Conservation (phyloP, 23 red algal species). For the Gracilaria gracilis region DNA sequence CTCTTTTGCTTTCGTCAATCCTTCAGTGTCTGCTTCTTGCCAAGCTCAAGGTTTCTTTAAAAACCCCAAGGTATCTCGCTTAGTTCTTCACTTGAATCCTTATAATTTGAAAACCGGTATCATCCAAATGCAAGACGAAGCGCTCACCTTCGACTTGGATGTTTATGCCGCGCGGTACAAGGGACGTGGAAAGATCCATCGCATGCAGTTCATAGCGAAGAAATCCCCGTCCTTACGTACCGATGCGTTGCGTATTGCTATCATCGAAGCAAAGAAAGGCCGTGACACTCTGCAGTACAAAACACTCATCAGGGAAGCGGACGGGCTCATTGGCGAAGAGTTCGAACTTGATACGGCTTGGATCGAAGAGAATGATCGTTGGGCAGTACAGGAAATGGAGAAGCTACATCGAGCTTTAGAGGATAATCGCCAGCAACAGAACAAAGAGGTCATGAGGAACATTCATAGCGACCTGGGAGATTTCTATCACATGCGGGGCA, state of each 20-base stretch:
- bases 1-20: too few species aligned
- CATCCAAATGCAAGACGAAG: conserved; percentile 31
- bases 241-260: conserved; percentile 78
- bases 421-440: conserved; percentile 60
- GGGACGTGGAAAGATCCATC: conserved; percentile 79
- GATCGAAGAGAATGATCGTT: conserved; percentile 55
- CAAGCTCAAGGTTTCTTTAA: too few species aligned
- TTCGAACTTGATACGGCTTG: conserved; percentile 66
- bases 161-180: conserved; percentile 75
- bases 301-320: conserved; percentile 53
- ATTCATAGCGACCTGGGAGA: conserved; percentile 77
- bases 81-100: too few species aligned
- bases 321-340: conserved; percentile 42
- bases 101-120: too few species aligned
- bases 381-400: conserved; percentile 65
- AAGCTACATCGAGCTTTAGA: conserved; percentile 61
- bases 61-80: too few species aligned
- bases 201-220: conserved; percentile 70
- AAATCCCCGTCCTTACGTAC: conserved; percentile 15
- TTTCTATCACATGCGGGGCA: conserved; percentile 72
- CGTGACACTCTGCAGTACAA: conserved; percentile 73
- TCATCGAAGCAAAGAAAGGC: conserved; percentile 60
- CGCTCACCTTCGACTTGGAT: conserved; percentile 75
- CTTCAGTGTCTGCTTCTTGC: too few species aligned
- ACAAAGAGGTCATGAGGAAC: conserved; percentile 86